Percentiles rank a stretch among this genome's conserved stretches.
Conservation (phyloP, 495 filamentous ascomycete genomes). For the Trichoderma erinaceum region DNA sequence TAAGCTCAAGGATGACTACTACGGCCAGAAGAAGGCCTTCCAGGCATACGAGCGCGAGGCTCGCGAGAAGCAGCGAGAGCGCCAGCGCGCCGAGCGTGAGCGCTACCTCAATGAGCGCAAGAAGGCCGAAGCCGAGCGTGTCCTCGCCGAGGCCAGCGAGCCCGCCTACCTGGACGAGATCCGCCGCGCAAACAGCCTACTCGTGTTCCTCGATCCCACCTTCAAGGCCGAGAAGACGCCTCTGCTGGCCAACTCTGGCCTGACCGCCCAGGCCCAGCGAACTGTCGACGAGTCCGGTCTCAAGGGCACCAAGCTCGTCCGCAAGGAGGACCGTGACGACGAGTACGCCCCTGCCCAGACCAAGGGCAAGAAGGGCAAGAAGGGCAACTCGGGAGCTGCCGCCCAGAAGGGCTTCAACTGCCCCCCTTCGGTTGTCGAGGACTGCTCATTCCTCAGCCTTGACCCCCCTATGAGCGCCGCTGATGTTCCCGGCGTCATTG, state of each 20-base stretch:
- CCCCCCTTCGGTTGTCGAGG: conserved; percentile 82
- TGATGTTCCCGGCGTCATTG: conserved; percentile 68
- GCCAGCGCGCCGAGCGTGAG: conserved; percentile 58
- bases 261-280: conserved; percentile 65
- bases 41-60: conserved; percentile 75
- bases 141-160: conserved; percentile 82
- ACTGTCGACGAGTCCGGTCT: conserved; percentile 71
- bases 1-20: conserved; percentile 81
- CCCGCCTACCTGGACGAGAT: conserved; percentile 91
- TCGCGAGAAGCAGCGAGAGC: conserved; percentile 56
- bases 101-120: conserved; percentile 75
- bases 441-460: conserved; percentile 74
- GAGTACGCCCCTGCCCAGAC: conserved; percentile 84
- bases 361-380: conserved; percentile 87
- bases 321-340: conserved; percentile 71
- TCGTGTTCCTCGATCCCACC: conserved; percentile 85
- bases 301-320: conserved; percentile 69
- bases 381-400: conserved; percentile 39
- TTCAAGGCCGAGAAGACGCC: conserved; percentile 54
- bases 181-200: conserved; percentile 72
- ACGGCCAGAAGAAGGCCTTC: conserved; percentile 65
- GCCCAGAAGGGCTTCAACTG: conserved; percentile 70
- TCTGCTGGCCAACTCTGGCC: conserved; percentile 57
- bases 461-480: conserved; percentile 78
- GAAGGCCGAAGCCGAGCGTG: conserved; percentile 76